Evolutionary conservation across 2,329 filamentous ascomycete genomes (phyloP), one percentile per base, ranked within the genome.

Genomic region (Colletotrichum higginsianum): DNA sequence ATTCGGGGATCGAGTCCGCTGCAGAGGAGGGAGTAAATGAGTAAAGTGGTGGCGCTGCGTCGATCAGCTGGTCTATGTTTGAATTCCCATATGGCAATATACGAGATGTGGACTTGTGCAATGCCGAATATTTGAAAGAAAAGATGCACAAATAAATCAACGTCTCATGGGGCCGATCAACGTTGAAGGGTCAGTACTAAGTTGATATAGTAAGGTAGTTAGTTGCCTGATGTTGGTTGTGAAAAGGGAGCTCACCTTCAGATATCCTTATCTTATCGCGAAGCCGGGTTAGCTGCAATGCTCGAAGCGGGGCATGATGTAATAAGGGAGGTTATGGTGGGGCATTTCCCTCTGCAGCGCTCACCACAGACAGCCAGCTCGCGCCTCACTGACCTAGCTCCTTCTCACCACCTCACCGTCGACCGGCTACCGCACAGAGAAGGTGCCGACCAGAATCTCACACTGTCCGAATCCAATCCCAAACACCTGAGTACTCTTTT

Each of bases 261-360:
- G 26, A 49, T 42, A 3, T 13, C 3, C 68, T 68, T 63, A 69
- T 61, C 69, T 72, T 72, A 69, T 72, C 69, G 47, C 8, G 2
- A 47, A 35, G 46, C 44, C 23, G 26, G 26, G 30, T 50, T 44
- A 61, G 50, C 46, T 50, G 21, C 56, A 62, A 64, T 69, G 69
- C 69, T 64, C 30, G 4, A 72, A 69, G 69, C 65, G 69, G 53
- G 65, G 69, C 60, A 72, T 72, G 69, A 72, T 72, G 69, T 72
- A 72, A 72, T 61, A 69, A 72, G 65, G 53, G 69, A 72, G 69
- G 69, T 35, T 30, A 7, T 57, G 38, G 55, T 68, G 68, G 68
- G 68, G 65, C 65, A 13, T 26, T 52, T 57, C 68, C 38, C 49
- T 40, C 50, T 46, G 53, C 42, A 61, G 55, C 56, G 63, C 62